These are phyloP conservation scores for Protomyces macrosporus DNA, from an alignment of 1,139 yeast genomes.

Conservation along the genomic window DNA sequence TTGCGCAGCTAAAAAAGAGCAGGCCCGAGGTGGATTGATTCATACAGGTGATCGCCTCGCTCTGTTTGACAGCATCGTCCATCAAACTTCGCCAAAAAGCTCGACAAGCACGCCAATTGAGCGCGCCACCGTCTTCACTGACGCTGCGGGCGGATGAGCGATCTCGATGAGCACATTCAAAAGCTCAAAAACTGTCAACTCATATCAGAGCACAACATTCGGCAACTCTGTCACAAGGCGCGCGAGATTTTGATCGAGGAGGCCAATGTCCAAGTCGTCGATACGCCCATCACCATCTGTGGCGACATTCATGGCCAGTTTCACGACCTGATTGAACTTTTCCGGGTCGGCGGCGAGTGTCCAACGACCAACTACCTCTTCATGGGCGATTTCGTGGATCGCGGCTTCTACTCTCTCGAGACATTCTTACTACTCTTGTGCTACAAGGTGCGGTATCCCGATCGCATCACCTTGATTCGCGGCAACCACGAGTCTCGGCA, in stretches of 20 bases:
- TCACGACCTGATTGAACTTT: slow-evolving; percentile 84
- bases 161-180: slow-evolving; percentile 44
- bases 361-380: slow-evolving; percentile 76
- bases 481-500: slow-evolving; percentile 98
- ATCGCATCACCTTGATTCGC: slow-evolving; percentile 83
- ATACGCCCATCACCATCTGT: slow-evolving; percentile 93
- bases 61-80: not conserved
- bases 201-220: slow-evolving; percentile 74
- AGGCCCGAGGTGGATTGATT: not conserved
- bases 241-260: slow-evolving; percentile 85
- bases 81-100: not conserved
- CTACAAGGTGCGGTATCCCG: slow-evolving; percentile 83
- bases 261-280: slow-evolving; percentile 89
- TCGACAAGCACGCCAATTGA: not conserved
- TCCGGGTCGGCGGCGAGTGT: slow-evolving; percentile 81
- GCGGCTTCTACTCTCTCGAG: slow-evolving; percentile 95
- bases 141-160: slow-evolving; percentile 6
- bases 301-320: slow-evolving; percentile 98
- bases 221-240: slow-evolving; percentile 79
- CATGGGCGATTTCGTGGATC: slow-evolving; percentile 76
- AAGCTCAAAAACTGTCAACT: slow-evolving; percentile 72
- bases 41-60: not conserved
- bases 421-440: slow-evolving; percentile 72
- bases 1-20: not conserved
- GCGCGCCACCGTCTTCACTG: not conserved